These are phyloP conservation scores for Colletotrichum scovillei DNA, from an alignment of 2,329 filamentous ascomycete genomes.

Conservation along the genomic window DNA sequence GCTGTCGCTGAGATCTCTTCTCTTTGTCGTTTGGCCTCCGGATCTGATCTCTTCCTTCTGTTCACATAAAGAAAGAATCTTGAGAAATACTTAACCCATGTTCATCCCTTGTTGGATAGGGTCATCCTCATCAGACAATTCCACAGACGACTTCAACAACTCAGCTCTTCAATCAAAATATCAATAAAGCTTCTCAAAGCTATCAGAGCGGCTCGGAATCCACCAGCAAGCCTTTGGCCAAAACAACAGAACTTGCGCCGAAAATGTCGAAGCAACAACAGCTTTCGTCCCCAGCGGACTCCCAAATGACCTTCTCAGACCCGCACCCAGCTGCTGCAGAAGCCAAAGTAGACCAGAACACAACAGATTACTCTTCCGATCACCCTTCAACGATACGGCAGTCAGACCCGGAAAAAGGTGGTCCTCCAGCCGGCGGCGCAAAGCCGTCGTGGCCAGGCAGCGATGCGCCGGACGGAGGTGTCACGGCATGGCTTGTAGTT, in stretches of 20 bases:
- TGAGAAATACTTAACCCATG: not conserved
- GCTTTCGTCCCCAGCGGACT: conserved; percentile 17
- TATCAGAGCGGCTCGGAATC: not conserved
- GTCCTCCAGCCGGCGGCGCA: not conserved
- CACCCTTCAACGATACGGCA: conserved; percentile 1
- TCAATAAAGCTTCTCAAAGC: not conserved
- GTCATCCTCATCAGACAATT: not conserved
- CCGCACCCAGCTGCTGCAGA: not conserved
- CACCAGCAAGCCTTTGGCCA: not conserved
- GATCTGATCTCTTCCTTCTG: not conserved
- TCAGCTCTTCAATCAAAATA: not conserved
- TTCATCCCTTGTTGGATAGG: not conserved
- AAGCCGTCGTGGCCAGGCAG: conserved; percentile 11
- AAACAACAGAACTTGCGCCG: not conserved
- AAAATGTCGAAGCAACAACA: conserved; percentile 11
- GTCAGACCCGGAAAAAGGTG: conserved; percentile 14
- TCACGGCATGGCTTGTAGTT: conserved; percentile 51
- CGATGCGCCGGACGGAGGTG: conserved; percentile 44
- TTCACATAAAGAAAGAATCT: not conserved
- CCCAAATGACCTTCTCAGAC: conserved; percentile 22
- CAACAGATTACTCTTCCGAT: conserved; percentile 24
- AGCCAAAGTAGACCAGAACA: conserved; percentile 10
- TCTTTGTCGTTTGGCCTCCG: not conserved
- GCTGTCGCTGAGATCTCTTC: not conserved
- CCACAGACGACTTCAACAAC: not conserved